These are phyloP conservation scores for Ophiostoma triangulosporum DNA, from an alignment of 2,329 filamentous ascomycete genomes.

Conservation along the genomic window DNA sequence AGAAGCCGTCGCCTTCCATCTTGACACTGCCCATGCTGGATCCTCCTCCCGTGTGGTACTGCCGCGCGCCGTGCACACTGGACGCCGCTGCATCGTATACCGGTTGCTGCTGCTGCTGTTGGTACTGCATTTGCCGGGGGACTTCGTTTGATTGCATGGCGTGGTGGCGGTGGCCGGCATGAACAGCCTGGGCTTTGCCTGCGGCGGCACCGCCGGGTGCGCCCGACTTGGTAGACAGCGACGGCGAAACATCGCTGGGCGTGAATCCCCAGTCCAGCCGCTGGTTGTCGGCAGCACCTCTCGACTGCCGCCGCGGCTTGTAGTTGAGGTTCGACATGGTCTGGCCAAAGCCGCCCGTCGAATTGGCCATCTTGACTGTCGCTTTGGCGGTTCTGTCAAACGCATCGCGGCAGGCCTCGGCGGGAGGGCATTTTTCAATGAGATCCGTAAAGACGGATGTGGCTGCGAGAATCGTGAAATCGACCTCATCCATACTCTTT, in stretches of 20 bases:
- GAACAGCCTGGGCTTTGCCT: neutral
- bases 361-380: conserved; percentile 88
- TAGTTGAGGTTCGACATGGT: conserved; percentile 6
- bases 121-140: conserved; percentile 19
- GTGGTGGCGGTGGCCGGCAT: conserved; percentile 9
- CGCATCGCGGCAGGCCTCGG: conserved; percentile 85
- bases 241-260: conserved; percentile 3
- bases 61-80: conserved; percentile 11
- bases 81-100: neutral
- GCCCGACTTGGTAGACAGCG: conserved; percentile 13
- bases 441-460: conserved; percentile 86
- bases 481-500: conserved; percentile 78
- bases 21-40: conserved; percentile 20
- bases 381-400: conserved; percentile 93
- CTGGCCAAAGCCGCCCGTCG: conserved; percentile 66
- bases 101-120: conserved; percentile 3
- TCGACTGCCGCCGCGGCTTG: conserved; percentile 16
- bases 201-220: neutral
- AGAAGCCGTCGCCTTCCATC: conserved; percentile 26
- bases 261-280: conserved; percentile 12
- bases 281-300: conserved; percentile 17
- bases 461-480: conserved; percentile 86
- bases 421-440: conserved; percentile 87
- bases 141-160: conserved; percentile 4
- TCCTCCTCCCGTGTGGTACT: conserved; percentile 15